phyloP scores from a whole-genome alignment of 768 basidiomycete species.

The Leccinum aurantiacum region DNA sequence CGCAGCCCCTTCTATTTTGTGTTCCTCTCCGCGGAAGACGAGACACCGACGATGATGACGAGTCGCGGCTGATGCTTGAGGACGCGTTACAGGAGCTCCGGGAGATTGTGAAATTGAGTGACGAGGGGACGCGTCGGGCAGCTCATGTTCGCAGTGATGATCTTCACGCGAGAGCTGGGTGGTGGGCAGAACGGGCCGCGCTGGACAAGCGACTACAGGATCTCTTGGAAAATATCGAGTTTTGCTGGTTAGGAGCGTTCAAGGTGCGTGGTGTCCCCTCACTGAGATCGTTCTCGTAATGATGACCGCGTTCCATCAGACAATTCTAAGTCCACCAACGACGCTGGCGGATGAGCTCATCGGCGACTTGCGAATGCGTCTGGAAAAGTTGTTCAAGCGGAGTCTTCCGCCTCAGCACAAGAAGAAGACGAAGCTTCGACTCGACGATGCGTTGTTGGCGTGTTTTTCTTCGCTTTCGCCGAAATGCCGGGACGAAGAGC shows the following conservation, averaged over 20 bases:
- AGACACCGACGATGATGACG: conserved; percentile 71
- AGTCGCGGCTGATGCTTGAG: conserved; percentile 71
- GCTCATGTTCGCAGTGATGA: conserved; percentile 68
- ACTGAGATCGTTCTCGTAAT: neutral
- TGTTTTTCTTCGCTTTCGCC: conserved; percentile 85
- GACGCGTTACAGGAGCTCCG: conserved; percentile 70
- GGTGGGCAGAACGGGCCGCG: conserved; percentile 82
- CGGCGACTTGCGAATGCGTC: conserved; percentile 55
- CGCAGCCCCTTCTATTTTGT: conserved; percentile 75
- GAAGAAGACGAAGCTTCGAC: conserved; percentile 50
- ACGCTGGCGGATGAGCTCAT: conserved; percentile 46
- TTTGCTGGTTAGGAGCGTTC: conserved; percentile 96
- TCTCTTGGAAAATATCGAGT: conserved; percentile 84
- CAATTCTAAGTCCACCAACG: conserved; percentile 55
- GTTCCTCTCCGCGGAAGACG: conserved; percentile 84
- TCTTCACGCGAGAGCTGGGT: conserved; percentile 60
- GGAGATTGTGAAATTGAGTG: conserved; percentile 78
- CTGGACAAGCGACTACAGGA: conserved; percentile 77
- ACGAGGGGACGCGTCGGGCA: conserved; percentile 73
- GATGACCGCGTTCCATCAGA: conserved; percentile 33
- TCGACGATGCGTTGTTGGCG: conserved; percentile 77
- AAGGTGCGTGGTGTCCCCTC: conserved; percentile 56
- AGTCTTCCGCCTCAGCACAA: conserved; percentile 62
- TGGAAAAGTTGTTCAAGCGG: conserved; percentile 77
- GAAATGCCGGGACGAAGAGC: conserved; percentile 85